These are phyloP conservation scores for Fraxinus quadrangulata DNA, from an alignment of 257 asterid species.

Conservation along the genomic window DNA sequence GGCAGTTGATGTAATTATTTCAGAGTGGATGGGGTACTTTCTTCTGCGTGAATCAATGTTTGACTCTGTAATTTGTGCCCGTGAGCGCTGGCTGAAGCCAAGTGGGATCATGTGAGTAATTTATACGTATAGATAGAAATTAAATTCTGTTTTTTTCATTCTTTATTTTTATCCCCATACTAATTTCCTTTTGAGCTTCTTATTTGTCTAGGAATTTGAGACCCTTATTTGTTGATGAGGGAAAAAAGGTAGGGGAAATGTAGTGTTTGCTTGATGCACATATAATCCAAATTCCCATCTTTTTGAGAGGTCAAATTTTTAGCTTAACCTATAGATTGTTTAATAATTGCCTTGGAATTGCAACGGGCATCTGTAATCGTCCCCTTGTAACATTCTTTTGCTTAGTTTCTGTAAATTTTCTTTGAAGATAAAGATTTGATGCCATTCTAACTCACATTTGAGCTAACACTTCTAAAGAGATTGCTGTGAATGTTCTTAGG, in stretches of 20 bases:
- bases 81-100: constrained; percentile 93
- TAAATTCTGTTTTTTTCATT: neutral
- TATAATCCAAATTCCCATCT: neutral
- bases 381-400: neutral
- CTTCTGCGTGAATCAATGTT: constrained; percentile 99
- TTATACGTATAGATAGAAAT: neutral
- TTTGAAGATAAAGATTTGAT: neutral
- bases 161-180: neutral
- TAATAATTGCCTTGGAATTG: neutral
- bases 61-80: constrained; percentile 89
- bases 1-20: constrained; percentile 89
- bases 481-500: neutral
- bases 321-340: neutral
- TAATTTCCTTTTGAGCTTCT: neutral
- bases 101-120: constrained; percentile 84
- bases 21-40: constrained; percentile 99
- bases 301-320: neutral
- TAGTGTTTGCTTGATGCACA: neutral
- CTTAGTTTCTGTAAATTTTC: neutral
- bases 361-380: neutral
- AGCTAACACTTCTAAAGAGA: neutral
- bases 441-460: neutral
- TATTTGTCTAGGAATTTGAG: neutral
- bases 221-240: neutral
- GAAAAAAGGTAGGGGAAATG: neutral